Evolutionary conservation across 1,284 basidiomycete species (phyloP).

Genomic region (Tausonia pullulans): DNA sequence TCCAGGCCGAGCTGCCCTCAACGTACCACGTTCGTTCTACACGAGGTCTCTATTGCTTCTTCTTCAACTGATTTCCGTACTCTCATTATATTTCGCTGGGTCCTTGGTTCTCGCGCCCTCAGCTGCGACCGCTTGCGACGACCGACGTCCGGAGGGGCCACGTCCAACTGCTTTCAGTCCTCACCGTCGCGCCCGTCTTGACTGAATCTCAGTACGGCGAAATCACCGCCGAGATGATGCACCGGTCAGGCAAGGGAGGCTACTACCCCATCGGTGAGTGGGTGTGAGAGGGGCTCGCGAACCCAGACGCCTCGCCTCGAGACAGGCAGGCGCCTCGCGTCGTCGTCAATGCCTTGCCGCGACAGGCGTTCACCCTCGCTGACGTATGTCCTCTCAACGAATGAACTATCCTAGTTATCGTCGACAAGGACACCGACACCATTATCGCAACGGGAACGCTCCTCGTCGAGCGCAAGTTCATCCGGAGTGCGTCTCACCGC

Average conservation of each 20-base stretch:
- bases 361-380: neutral
- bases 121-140: constrained; percentile 81
- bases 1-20: neutral
- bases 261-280: constrained; percentile 13
- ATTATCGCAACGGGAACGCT: constrained; percentile 78
- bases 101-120: constrained; percentile 2
- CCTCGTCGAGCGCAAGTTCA: constrained; percentile 86
- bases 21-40: neutral
- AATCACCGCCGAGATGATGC: constrained; percentile 44
- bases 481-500: constrained; percentile 42
- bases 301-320: neutral
- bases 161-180: constrained; percentile 65
- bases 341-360: neutral
- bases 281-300: neutral
- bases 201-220: constrained; percentile 55
- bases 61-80: neutral
- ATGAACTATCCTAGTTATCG: constrained; percentile 56
- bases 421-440: constrained; percentile 59
- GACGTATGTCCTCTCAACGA: neutral
- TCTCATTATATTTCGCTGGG: neutral
- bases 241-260: constrained; percentile 2
- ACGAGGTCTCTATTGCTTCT: neutral
- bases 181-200: constrained; percentile 67
- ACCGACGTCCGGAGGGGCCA: constrained; percentile 78
- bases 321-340: neutral